phyloP scores from a whole-genome alignment of 768 basidiomycete genomes.

The Gloeophyllum trabeum region DNA sequence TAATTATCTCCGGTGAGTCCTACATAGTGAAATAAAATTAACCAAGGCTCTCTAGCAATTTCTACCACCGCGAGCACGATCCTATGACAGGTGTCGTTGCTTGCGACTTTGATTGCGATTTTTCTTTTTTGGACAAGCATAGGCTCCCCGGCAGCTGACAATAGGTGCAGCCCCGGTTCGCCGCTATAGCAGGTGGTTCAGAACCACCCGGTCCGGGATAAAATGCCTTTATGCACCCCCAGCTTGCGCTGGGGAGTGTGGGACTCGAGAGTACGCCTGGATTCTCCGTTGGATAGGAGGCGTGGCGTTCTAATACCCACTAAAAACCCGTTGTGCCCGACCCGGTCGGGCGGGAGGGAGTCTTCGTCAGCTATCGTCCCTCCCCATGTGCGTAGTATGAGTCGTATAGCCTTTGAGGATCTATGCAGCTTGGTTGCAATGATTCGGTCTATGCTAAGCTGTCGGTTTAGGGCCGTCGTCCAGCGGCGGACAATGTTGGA shows the following conservation, averaged over 20 bases:
- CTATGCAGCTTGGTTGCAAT: not conserved
- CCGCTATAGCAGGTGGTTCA: too few relatives aligned
- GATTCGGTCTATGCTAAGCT: not conserved
- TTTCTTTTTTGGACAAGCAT: too few relatives aligned
- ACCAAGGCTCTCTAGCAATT: too few relatives aligned
- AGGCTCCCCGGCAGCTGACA: too few relatives aligned
- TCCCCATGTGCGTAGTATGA: not conserved
- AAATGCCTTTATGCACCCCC: conserved; percentile 3
- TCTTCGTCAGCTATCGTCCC: not conserved
- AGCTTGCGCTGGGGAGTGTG: conserved; percentile 1
- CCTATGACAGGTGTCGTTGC: too few relatives aligned
- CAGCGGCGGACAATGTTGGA: not conserved
- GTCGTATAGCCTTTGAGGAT: not conserved
- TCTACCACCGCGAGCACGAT: too few relatives aligned
- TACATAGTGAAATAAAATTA: too few relatives aligned
- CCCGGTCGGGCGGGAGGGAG: not conserved
- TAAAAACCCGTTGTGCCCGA: conserved; percentile 1
- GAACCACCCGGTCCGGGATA: conserved; percentile 1
- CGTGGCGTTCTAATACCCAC: conserved; percentile 1
- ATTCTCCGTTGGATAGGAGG: not conserved
- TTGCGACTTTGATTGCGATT: too few relatives aligned
- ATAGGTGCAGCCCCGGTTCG: too few relatives aligned
- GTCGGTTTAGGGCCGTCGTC: not conserved
- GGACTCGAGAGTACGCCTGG: not conserved
- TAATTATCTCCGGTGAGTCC: too few relatives aligned